A percentile compares a stretch with the other conserved stretches of the same genome.
phyloP scores from a whole-genome alignment of 1,284 basidiomycete genomes.

The Bjerkandera adusta region DNA sequence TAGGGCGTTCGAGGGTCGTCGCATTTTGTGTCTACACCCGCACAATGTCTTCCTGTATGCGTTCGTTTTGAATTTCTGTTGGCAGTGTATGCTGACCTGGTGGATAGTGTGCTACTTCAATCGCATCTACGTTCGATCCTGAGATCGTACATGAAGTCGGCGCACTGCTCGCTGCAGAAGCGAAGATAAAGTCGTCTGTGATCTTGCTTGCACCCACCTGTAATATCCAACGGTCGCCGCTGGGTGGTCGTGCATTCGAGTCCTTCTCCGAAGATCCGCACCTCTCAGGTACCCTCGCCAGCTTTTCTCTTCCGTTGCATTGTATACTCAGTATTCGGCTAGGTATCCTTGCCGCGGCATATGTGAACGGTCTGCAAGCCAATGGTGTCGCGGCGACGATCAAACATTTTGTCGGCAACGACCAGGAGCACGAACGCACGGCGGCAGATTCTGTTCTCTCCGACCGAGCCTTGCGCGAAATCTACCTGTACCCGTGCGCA shows the following conservation, averaged over 20 bases:
- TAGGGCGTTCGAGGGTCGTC: slow-evolving; percentile 68
- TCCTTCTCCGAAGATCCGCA: slow-evolving; percentile 69
- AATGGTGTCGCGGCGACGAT: slow-evolving; percentile 59
- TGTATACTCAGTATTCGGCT: slow-evolving; percentile 12
- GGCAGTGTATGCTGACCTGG: neutral
- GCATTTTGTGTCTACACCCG: slow-evolving; percentile 50
- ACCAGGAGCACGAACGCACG: slow-evolving; percentile 66
- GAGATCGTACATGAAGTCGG: slow-evolving; percentile 55
- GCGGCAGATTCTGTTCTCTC: slow-evolving; percentile 62
- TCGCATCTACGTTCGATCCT: slow-evolving; percentile 63
- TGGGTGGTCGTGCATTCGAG: slow-evolving; percentile 66
- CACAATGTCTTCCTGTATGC: slow-evolving; percentile 33
- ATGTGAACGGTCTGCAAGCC: slow-evolving; percentile 64
- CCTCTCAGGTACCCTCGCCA: slow-evolving; percentile 47
- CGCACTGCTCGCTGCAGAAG: slow-evolving; percentile 55
- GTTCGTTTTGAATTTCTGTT: neutral
- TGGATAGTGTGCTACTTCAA: slow-evolving; percentile 59
- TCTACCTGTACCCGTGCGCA: slow-evolving; percentile 68
- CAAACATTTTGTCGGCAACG: slow-evolving; percentile 54
- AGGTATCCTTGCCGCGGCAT: slow-evolving; percentile 61
- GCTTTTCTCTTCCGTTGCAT: neutral
- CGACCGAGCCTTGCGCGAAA: slow-evolving; percentile 62
- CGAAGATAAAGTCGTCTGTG: slow-evolving; percentile 62
- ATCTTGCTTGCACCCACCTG: slow-evolving; percentile 66
- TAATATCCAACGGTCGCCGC: slow-evolving; percentile 64